Base-by-base conservation (phyloP, 768 basidiomycete genomes). In the Phaeotremella fagi region DNA sequence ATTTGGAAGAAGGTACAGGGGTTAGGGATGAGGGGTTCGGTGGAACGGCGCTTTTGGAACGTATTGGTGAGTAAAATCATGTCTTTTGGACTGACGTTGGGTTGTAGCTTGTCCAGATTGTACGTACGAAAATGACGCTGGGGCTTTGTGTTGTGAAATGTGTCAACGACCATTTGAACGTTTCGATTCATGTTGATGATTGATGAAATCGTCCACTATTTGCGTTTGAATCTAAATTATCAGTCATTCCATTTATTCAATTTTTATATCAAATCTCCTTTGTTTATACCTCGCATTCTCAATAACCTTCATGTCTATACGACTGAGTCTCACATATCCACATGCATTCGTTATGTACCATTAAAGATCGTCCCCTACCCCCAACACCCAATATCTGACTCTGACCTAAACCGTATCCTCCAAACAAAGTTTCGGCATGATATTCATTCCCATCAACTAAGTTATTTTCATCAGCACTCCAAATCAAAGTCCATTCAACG, bases 401-500 rank as follows among this genome's bases (percentile, higher is more conserved):
- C n/a, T n/a, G n/a, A n/a, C 41, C 52, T 61, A 63, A 3, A 72
- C 70, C 14, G 69, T 87, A 75, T 90, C 90, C 65, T 88, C 90
- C 50, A 95, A 79, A 48, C 91, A 79, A 44, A 94, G 78, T 28
- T 90, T 85, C 45, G 91, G 91, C 16, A 94, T 86, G 41, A 94
- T 85, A 70, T 94, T 94, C 91, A 95, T 95, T 9, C 90, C 90
- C 88, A 94, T 90, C 65, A 95, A 76, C 88, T 94, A 63, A 45
- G 63, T 22, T n/a, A n/a, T 41, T 25, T 26, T 54, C 5, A 28
- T 22, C 22, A 25, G 18, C 15, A 11, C 14, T n/a, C 18, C 4
- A 15, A 43, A 37, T 23, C 16, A 9, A 54, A 27, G 20, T 36
- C 18, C 4, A 43, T 45, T 12, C n/a, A 44, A 35, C 25, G 25